Conservation (phyloP, 2,329 filamentous ascomycete genomes). For the Endothia cerciana region DNA sequence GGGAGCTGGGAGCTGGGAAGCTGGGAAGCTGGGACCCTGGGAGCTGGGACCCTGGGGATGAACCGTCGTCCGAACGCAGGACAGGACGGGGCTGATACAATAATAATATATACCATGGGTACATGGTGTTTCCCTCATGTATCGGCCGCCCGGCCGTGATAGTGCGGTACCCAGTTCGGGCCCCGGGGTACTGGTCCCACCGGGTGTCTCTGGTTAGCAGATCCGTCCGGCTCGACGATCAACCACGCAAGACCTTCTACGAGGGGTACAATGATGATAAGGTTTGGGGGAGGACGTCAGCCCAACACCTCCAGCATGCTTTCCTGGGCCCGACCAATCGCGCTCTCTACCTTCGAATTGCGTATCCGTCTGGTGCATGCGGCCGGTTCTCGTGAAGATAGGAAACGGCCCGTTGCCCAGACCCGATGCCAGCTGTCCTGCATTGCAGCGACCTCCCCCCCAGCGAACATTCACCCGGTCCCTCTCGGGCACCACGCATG, state of each 20-base stretch:
- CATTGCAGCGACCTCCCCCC: slow-evolving; percentile 5
- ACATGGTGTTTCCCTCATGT: neutral
- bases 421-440: slow-evolving; percentile 28
- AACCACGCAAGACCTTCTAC: neutral
- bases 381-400: neutral
- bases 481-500: neutral
- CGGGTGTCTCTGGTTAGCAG: neutral
- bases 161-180: neutral
- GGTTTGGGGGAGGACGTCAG: neutral
- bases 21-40: no score
- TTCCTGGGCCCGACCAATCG: no score
- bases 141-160: neutral
- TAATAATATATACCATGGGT: neutral
- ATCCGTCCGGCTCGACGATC: neutral
- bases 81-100: no score
- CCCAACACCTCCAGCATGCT: no score
- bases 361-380: neutral
- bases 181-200: neutral
- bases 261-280: neutral
- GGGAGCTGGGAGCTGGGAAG: neutral
- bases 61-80: neutral
- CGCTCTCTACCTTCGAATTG: no score
- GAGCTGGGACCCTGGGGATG: neutral
- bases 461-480: neutral
- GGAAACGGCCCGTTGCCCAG: slow-evolving; percentile 1